Conservation (phyloP, 257 asterid genomes). For the Thymus quinquecostatus region DNA sequence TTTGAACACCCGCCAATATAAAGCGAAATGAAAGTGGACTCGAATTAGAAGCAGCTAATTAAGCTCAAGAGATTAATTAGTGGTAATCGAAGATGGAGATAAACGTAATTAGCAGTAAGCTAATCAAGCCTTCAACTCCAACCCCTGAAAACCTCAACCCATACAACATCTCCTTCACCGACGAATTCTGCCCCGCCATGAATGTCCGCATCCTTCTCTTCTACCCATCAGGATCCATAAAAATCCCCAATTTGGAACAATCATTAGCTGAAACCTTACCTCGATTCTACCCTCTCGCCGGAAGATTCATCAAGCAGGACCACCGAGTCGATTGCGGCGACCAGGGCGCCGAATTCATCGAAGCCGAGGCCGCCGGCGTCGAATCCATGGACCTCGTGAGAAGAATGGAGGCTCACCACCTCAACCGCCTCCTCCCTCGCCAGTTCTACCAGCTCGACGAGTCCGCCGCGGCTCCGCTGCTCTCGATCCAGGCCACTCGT, state of each 20-base stretch:
- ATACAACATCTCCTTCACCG: constrained; percentile 10
- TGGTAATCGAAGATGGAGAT: constrained; percentile 9
- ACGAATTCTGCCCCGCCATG: constrained; percentile 17
- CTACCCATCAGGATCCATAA: background rate
- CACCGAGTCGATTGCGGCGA: constrained; percentile 33
- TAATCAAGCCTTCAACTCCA: constrained; percentile 24
- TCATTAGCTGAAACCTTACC: constrained; percentile 22
- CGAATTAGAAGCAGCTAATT: background rate
- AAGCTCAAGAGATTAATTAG: background rate
- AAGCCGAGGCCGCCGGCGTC: constrained; percentile 28
- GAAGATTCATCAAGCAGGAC: constrained; percentile 17
- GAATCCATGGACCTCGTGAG: constrained; percentile 6
- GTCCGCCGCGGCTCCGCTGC: background rate
- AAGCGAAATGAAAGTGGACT: too few relatives aligned
- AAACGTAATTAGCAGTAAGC: constrained; percentile 7
- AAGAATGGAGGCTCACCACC: background rate
- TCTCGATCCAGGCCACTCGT: constrained; percentile 20
- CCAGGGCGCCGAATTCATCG: constrained; percentile 31
- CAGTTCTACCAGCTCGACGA: background rate
- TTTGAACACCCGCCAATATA: too few relatives aligned
- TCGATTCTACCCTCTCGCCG: constrained; percentile 36
- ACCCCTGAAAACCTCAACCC: constrained; percentile 18
- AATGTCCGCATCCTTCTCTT: constrained; percentile 17
- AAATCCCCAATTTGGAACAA: background rate
- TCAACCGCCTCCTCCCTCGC: constrained; percentile 27